Base-by-base conservation (phyloP, 2,329 filamentous ascomycete genomes). In the Sporothrix pseudoabietina region DNA sequence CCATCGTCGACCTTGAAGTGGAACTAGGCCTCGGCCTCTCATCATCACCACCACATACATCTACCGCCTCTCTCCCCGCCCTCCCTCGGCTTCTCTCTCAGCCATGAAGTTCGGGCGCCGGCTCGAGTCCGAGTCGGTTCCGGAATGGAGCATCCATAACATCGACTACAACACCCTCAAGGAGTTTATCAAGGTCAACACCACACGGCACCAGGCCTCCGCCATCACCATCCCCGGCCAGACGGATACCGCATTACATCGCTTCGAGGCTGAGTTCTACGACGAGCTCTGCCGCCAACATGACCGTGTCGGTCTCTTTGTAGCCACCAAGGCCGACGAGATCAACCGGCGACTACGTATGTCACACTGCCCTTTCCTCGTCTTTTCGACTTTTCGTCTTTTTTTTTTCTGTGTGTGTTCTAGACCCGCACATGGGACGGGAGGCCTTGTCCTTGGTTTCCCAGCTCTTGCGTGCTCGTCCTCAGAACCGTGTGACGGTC, bases 161-260 rank as follows among this genome's bases (percentile, higher is more conserved):
- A 89, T 97, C 82, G 93, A 96, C 81, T 97, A 97, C 85, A 93
- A 95, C 80, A 92, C 92, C 68, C 87, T 97, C 76, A 97, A 97
- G 82, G 87, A 92, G 80, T 87, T 93, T 78, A 95, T 97, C 84
- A 96, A 95, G 81, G 87, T 87, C 74, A 88, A 94, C 79, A 97
- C 93, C 1, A 91, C 90, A 14, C 88, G 87, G 61, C 89, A 91
- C 80, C 89, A 92, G 78, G 91, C 90, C 68, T 85, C 85, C 39
- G 91, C 91, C 63, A 89, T 94, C 72, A 86, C 90, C 26, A 94
- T 96, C 72, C 93, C 93, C 1, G 92, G 92, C 19, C 89, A 91
- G 72, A 85, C 85, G 76, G 89, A 91, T 79, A 81, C 84, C 9
- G 82, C 85, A 1, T 84, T 91, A 32, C 81, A 83, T 77, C 87